These are phyloP conservation scores for Neurospora terricola DNA, from an alignment of 495 filamentous ascomycete species.

Conservation along the genomic window DNA sequence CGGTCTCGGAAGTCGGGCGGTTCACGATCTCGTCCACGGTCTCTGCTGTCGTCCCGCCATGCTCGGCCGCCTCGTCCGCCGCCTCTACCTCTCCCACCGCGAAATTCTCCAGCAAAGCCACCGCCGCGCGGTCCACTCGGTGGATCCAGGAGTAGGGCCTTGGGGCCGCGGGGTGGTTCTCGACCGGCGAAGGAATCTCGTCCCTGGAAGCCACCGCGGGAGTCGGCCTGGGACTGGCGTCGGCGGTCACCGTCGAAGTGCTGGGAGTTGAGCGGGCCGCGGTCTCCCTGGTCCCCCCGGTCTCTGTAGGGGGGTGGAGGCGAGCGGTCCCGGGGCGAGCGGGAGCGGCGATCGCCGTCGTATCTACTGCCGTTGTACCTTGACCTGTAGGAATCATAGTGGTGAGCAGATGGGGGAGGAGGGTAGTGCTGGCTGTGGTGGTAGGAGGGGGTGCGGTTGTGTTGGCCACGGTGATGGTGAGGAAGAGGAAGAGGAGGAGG, in stretches of 20 bases:
- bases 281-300: conserved; percentile 34
- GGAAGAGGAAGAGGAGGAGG: neutral
- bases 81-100: conserved; percentile 28
- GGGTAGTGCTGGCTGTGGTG: neutral
- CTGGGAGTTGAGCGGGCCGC: conserved; percentile 20
- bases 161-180: conserved; percentile 59
- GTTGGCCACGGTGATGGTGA: conserved; percentile 1
- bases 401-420: conserved; percentile 10
- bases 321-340: conserved; percentile 48
- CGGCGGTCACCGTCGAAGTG: conserved; percentile 40
- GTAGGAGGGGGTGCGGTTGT: neutral
- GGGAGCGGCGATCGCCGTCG: conserved; percentile 39
- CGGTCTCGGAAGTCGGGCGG: conserved; percentile 39
- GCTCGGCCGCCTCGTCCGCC: conserved; percentile 32
- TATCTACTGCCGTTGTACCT: conserved; percentile 36
- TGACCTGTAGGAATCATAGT: conserved; percentile 24
- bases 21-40: conserved; percentile 50
- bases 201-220: conserved; percentile 18
- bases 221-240: conserved; percentile 40
- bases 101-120: conserved; percentile 38
- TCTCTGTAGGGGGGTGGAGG: conserved; percentile 39
- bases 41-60: conserved; percentile 50
- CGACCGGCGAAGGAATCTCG: conserved; percentile 30
- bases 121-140: conserved; percentile 48
- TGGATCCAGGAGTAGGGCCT: conserved; percentile 51